phyloP scores from a whole-genome alignment of 2,329 filamentous ascomycete genomes.

The Pyrenochaeta sp. region DNA sequence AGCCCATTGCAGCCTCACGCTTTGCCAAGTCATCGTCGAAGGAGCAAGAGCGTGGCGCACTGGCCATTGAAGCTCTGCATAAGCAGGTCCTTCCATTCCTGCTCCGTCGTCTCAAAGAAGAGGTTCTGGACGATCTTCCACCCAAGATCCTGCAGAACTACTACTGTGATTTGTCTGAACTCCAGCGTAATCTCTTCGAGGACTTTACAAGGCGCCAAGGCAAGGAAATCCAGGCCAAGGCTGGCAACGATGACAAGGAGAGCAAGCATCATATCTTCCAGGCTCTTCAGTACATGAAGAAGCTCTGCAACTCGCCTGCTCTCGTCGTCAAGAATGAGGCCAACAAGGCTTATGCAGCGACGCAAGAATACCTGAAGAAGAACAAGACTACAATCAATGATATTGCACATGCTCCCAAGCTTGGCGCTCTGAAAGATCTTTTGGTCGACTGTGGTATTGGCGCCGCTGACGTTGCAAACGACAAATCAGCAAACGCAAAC shows the following conservation, averaged over 20 bases:
- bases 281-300: constrained; percentile 98
- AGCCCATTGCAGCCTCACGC: constrained; percentile 91
- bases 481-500: constrained; percentile 54
- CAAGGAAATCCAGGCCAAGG: constrained; percentile 84
- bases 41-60: constrained; percentile 93
- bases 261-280: constrained; percentile 99
- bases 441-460: constrained; percentile 99
- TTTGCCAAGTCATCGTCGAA: constrained; percentile 98
- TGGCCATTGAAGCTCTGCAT: constrained; percentile 97
- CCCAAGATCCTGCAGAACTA: constrained; percentile 99
- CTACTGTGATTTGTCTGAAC: constrained; percentile 95
- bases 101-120: constrained; percentile 93
- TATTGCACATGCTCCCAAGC: constrained; percentile 86
- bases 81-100: constrained; percentile 98
- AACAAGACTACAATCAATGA: constrained; percentile 86
- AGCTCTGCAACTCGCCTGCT: constrained; percentile 96
- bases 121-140: constrained; percentile 93
- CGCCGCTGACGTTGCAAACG: constrained; percentile 53
- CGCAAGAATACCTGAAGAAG: constrained; percentile 78
- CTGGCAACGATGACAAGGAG: constrained; percentile 81
- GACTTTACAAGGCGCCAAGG: constrained; percentile 95
- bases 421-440: constrained; percentile 86
- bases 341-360: constrained; percentile 88
- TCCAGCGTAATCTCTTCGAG: constrained; percentile 94
- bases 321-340: constrained; percentile 89